phyloP scores from a whole-genome alignment of 1,284 basidiomycete species.

The Ustilago loliicola region DNA sequence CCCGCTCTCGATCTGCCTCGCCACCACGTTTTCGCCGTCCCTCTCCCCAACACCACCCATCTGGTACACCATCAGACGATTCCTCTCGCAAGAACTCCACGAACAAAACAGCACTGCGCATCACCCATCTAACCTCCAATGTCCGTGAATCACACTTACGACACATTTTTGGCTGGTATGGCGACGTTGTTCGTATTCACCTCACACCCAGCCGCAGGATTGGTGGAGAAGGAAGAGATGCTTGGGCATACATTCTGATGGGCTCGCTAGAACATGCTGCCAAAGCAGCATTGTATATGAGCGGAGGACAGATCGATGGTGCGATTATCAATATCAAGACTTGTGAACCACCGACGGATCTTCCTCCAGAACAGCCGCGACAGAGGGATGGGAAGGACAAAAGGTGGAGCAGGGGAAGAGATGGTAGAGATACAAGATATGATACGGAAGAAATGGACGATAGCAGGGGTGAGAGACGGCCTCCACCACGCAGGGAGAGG shows the following conservation, averaged over 20 bases:
- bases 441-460: background rate
- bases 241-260: constrained; percentile 35
- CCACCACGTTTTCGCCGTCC: constrained; percentile 3
- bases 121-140: constrained; percentile 36
- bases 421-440: background rate
- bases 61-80: background rate
- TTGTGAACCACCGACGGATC: constrained; percentile 12
- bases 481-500: background rate
- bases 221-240: constrained; percentile 1
- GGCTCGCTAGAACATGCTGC: constrained; percentile 28
- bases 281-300: constrained; percentile 55
- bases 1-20: constrained; percentile 10
- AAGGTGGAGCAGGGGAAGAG: background rate
- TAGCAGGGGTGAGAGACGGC: background rate
- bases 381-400: constrained; percentile 1
- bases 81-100: constrained; percentile 8
- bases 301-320: constrained; percentile 61
- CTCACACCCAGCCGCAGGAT: background rate
- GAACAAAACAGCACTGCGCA: constrained; percentile 28
- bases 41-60: background rate
- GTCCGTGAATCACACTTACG: constrained; percentile 47
- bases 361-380: background rate
- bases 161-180: constrained; percentile 57
- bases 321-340: constrained; percentile 16
- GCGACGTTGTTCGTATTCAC: constrained; percentile 22